Conservation (phyloP, 1,139 yeast species). For the Wickerhamomyces sp. region DNA sequence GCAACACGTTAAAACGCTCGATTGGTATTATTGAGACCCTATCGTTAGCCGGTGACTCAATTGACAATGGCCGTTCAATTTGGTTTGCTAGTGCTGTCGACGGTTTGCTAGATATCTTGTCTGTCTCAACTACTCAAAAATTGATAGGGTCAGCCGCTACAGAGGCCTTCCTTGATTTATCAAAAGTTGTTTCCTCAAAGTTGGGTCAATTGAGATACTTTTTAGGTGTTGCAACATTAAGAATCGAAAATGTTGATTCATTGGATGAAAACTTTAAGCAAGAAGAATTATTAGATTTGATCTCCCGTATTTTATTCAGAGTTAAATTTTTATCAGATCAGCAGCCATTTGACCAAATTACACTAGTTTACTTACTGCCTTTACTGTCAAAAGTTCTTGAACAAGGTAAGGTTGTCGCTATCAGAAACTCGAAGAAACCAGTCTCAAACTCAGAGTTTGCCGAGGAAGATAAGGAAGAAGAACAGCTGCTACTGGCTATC, state of each 20-base stretch:
- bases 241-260: conserved; percentile 41
- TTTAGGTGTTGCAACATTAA: conserved; percentile 65
- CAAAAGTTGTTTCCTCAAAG: conserved; percentile 41
- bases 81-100: conserved; percentile 73
- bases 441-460: conserved; percentile 54
- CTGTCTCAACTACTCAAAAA: conserved; percentile 31
- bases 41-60: conserved; percentile 42
- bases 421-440: conserved; percentile 47
- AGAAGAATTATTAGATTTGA: conserved; percentile 49
- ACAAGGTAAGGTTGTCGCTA: conserved; percentile 51
- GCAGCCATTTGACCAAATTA: conserved; percentile 60
- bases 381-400: conserved; percentile 59
- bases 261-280: conserved; percentile 41
- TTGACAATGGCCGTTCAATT: conserved; percentile 61
- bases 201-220: conserved; percentile 47
- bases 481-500: conserved; percentile 71
- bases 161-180: conserved; percentile 39
- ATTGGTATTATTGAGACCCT: conserved; percentile 51
- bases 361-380: conserved; percentile 74
- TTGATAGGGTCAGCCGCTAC: conserved; percentile 38
- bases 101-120: conserved; percentile 38
- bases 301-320: conserved; percentile 68
- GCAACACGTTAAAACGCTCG: conserved; percentile 41
- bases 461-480: conserved; percentile 84
- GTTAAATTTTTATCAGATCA: conserved; percentile 74